Evolutionary conservation across 2,329 filamentous ascomycete genomes (phyloP).

Genomic region (Metarhizium rileyi): DNA sequence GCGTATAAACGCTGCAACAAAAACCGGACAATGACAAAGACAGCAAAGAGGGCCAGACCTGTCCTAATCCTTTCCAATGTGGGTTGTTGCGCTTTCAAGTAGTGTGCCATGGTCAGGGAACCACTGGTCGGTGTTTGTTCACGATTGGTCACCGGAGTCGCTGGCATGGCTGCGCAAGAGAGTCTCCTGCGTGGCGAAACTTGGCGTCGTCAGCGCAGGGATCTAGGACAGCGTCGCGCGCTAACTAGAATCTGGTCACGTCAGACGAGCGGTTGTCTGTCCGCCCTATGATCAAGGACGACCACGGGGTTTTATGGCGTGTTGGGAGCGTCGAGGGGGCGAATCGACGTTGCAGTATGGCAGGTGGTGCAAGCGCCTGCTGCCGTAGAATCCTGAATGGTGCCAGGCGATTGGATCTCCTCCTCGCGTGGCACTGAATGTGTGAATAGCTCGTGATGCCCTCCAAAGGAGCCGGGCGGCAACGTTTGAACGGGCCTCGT

Average conservation of each 20-base stretch:
- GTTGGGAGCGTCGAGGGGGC: background rate
- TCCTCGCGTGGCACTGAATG: background rate
- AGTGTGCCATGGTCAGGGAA: constrained; percentile 17
- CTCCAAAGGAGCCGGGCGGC: background rate
- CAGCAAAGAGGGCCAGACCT: constrained; percentile 23
- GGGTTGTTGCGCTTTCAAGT: constrained; percentile 22
- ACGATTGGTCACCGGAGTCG: constrained; percentile 22
- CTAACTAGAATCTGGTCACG: background rate
- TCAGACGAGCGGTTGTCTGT: background rate
- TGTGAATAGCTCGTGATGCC: background rate
- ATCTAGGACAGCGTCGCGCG: background rate
- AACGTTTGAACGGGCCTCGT: background rate
- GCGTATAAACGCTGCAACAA: constrained; percentile 15
- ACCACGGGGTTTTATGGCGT: background rate
- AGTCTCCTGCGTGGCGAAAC: background rate
- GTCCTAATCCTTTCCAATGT: constrained; percentile 17
- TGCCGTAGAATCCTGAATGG: background rate
- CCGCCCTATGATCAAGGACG: background rate
- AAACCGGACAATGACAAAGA: constrained; percentile 25
- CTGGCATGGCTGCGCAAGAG: constrained; percentile 17
- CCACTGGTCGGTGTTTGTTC: constrained; percentile 19
- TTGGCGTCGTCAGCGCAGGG: constrained; percentile 3
- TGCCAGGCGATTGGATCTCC: background rate
- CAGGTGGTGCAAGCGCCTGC: background rate
- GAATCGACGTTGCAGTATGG: background rate